Base-by-base conservation (phyloP, 2,329 filamentous ascomycete genomes). In the Cordyceps cateniannulata region DNA sequence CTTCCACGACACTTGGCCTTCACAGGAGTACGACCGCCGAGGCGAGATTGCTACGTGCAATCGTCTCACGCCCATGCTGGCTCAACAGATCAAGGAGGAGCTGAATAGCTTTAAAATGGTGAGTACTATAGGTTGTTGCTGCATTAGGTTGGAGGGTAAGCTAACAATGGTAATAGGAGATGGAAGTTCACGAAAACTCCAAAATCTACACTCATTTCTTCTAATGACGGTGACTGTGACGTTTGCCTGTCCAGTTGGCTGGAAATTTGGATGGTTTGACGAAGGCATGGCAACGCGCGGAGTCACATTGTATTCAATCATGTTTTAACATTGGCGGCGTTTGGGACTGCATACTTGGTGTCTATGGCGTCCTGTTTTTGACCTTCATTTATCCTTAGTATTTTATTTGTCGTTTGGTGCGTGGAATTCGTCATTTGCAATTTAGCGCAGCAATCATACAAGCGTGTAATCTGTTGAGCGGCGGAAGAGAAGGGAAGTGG, bases 141-240 rank as follows among this genome's bases (percentile, higher is more conserved):
- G 1, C 16, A n/a, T 29, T 53, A 40, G 59, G 57, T 60, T 66
- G 63, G 40, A 1, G 4, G 2, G 16, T 1, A 49, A 64, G 66
- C 79, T 84, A 74, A 84, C 68, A 44, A 20, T n/a, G 12, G 18
- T 16, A 59, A 44, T 64, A 98, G 95, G 95, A 99, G 80, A 99
- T 99, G 95, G 95, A 98, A 81, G 95, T 99, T 70, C 95, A 99
- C 75, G 95, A 98, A 77, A 91, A 89, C 73, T 98, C 95, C 67
- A 99, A 98, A 80, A 93, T 97, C 71, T 97, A 99, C 81, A 99
- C 95, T 69, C 95, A 99, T 83, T 99, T 99, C 84, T 98, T 99
- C 82, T 99, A 85, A 93, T 76, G 77, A 81, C 65, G 66, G 63
- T 49, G 12, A 12, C 40, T 24, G 12, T 9, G 40, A 40, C 27